These are phyloP conservation scores for Pythium grandisporangium DNA, from an alignment of 352 stramenopile species.

Conservation along the genomic window DNA sequence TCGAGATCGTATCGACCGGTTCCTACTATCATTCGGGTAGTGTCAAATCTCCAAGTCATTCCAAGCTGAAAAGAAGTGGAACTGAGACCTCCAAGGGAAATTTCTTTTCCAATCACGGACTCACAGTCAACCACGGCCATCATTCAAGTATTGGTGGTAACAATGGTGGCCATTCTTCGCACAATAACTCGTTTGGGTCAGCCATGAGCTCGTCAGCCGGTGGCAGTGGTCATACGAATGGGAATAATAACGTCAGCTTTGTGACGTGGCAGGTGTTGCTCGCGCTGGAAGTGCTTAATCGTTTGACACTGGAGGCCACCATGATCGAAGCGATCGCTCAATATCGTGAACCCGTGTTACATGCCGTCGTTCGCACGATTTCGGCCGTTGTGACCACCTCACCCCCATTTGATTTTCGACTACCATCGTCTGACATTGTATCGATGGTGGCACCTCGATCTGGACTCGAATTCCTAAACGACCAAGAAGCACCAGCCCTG, in stretches of 20 bases:
- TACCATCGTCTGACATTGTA: conserved; percentile 24
- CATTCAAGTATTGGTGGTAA: too few species aligned
- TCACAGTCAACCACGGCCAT: too few species aligned
- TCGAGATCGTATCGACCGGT: conserved; percentile 77
- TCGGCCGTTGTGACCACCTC: conserved; percentile 78
- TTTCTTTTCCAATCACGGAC: too few species aligned
- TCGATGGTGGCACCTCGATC: conserved; percentile 40
- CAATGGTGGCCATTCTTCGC: too few species aligned
- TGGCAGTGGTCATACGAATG: conserved; percentile 6
- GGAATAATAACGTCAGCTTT: conserved; percentile 39
- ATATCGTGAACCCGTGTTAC: conserved; percentile 42
- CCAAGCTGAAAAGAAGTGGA: too few species aligned
- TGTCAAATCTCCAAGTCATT: conserved; percentile 38
- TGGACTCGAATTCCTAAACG: conserved; percentile 72
- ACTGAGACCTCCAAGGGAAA: conserved; percentile 53
- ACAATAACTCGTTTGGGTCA: conserved; percentile 18
- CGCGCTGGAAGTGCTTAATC: conserved; percentile 74
- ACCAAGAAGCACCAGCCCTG: conserved; percentile 65
- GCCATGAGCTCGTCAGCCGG: conserved; percentile 6
- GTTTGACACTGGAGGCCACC: conserved; percentile 46
- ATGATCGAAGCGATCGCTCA: conserved; percentile 66
- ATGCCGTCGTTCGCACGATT: conserved; percentile 48
- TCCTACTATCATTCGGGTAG: conserved; percentile 44
- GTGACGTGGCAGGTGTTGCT: conserved; percentile 81
- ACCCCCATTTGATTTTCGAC: conserved; percentile 56